Evolutionary conservation across 2,329 filamentous ascomycete genomes (phyloP).

Genomic region (Ophiostoma piceae): DNA sequence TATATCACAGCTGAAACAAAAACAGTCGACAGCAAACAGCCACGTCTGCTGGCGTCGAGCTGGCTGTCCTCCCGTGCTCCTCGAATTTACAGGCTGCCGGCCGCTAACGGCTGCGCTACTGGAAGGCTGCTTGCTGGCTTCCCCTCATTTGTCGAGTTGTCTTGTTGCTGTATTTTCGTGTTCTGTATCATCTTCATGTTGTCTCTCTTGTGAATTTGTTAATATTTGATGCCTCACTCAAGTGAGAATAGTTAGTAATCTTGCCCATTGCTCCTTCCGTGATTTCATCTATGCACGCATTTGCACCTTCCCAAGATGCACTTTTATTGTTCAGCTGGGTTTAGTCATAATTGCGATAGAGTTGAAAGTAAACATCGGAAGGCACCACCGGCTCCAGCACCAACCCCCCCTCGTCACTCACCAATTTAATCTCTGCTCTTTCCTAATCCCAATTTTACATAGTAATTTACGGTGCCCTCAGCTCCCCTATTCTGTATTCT

Average conservation of each 20-base stretch:
- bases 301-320: not conserved
- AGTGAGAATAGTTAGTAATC: not conserved
- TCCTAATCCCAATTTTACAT: not conserved
- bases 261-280: not conserved
- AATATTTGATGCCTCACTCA: not conserved
- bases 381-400: slow-evolving; percentile 6
- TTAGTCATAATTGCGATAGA: not conserved
- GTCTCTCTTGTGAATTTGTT: not conserved
- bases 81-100: not conserved
- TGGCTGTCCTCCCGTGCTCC: not conserved
- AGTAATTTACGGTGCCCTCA: not conserved
- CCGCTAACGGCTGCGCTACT: not conserved
- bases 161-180: not conserved
- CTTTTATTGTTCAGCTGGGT: not conserved
- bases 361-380: slow-evolving; percentile 8
- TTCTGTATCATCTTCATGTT: not conserved
- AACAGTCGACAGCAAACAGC: not conserved
- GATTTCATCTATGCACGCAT: not conserved
- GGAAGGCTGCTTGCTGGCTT: not conserved
- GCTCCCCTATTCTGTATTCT: slow-evolving; percentile 3
- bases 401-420: slow-evolving; percentile 2
- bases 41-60: not conserved
- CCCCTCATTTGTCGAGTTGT: not conserved
- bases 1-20: no score
- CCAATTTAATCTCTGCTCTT: not conserved